Evolutionary conservation across 2,329 filamentous ascomycete genomes (phyloP), one percentile per base, ranked within the genome.

Genomic region (Penicillium italicum): DNA sequence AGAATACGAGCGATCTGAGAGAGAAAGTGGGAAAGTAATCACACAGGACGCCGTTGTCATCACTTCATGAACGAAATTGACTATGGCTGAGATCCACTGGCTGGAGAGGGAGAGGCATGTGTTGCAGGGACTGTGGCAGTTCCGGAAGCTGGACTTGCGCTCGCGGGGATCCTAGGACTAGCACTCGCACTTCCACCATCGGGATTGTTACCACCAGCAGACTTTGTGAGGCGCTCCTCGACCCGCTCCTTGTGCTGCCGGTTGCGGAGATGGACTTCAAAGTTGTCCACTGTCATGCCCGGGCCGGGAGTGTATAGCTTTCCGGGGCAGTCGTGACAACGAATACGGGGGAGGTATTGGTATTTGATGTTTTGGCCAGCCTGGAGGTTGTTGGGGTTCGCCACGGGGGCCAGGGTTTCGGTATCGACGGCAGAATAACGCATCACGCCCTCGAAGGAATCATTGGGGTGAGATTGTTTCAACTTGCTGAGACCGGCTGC

Each of bases 281-380:
- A 99, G 69, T 96, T 96, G 43, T 87, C 87, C 5, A 93, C 89
- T 2, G 91, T 91, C 71, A 83, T 88, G 24, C 88, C 90, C 0
- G 92, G 91, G 0, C 91, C 90, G 0, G 92, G 90, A 0, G 92
- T 96, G 74, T 99, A 99, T 11, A 96, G 79, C 74, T 97, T 97
- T 30, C 90, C 91, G 0, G 91, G 90, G 71, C 94, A 97, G 72
- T 99, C 94, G 44, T 88, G 84, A 72, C 94, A 99, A 56, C 90
- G 83, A 61, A 99, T 97, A 48, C 94, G 83, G 9, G 94, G 94
- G 47, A 96, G 80, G 74, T 88, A 97, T 75, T 89, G 89, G 64
- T 88, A 90, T 66, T 88, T 89, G 58, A 90, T 79, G 59, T 88
- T 74, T 48, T 83, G 58, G 81, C 78, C 51, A 82, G 86, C 9